phyloP scores from a whole-genome alignment of 306 rosid species.

The Medicago ruthenica region DNA sequence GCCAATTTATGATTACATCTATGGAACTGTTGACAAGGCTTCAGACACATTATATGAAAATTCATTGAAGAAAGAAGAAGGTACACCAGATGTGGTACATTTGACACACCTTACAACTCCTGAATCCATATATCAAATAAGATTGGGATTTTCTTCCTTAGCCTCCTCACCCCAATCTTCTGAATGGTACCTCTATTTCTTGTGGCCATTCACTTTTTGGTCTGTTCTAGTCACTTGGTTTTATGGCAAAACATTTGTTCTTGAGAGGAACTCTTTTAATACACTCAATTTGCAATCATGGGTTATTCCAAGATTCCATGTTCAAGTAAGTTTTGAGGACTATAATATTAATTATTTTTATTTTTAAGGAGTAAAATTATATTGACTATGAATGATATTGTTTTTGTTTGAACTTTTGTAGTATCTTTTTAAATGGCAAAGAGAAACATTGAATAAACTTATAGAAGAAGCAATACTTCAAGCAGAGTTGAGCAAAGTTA shows the following conservation, averaged over 20 bases:
- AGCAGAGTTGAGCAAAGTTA: slow-evolving; percentile 50
- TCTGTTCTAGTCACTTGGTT: slow-evolving; percentile 53
- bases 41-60: slow-evolving; percentile 52
- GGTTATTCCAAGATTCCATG: slow-evolving; percentile 68
- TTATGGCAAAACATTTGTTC: slow-evolving; percentile 55
- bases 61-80: slow-evolving; percentile 52
- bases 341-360: neutral
- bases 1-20: slow-evolving; percentile 76
- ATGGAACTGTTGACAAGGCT: slow-evolving; percentile 67
- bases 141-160: slow-evolving; percentile 62
- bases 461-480: slow-evolving; percentile 55
- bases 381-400: neutral
- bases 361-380: neutral
- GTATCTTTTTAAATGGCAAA: slow-evolving; percentile 53
- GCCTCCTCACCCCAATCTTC: slow-evolving; percentile 63
- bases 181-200: slow-evolving; percentile 54
- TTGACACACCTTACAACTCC: slow-evolving; percentile 74
- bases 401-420: slow-evolving; percentile 2
- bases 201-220: slow-evolving; percentile 79
- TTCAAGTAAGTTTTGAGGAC: slow-evolving; percentile 53
- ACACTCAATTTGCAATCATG: slow-evolving; percentile 67
- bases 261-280: slow-evolving; percentile 65
- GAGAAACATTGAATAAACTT: slow-evolving; percentile 40
- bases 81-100: slow-evolving; percentile 56
- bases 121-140: slow-evolving; percentile 65